Evolutionary conservation across 352 stramenopile genomes (phyloP).

Genomic region (Lagenidium sp.): DNA sequence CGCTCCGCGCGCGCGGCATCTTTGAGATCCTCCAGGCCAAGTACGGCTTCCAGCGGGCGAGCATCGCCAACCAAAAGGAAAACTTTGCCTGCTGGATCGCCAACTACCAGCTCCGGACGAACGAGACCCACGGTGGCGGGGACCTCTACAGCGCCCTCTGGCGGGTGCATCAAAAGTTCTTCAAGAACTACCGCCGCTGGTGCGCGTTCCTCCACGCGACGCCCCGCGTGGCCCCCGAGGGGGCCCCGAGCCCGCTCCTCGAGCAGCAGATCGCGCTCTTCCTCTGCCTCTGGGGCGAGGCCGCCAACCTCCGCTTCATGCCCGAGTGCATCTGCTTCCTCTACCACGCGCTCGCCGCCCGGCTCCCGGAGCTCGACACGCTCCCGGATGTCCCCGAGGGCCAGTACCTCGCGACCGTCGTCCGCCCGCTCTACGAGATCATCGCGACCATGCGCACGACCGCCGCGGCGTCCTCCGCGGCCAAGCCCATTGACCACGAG

Average conservation of each 20-base stretch:
- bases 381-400: slow-evolving; percentile 38
- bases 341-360: slow-evolving; percentile 69
- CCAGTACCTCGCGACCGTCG: slow-evolving; percentile 53
- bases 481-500: slow-evolving; percentile 60
- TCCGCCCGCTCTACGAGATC: slow-evolving; percentile 72
- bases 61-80: slow-evolving; percentile 78
- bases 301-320: slow-evolving; percentile 83
- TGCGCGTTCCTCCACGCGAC: slow-evolving; percentile 88
- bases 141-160: slow-evolving; percentile 35
- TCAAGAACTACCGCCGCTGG: slow-evolving; percentile 92
- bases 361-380: slow-evolving; percentile 48
- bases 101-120: slow-evolving; percentile 65
- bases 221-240: slow-evolving; percentile 58
- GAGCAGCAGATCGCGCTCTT: slow-evolving; percentile 77
- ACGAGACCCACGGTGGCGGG: slow-evolving; percentile 31
- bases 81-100: slow-evolving; percentile 79
- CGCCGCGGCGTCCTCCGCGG: slow-evolving; percentile 18
- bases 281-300: slow-evolving; percentile 77
- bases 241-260: slow-evolving; percentile 25
- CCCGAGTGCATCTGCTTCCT: slow-evolving; percentile 86
- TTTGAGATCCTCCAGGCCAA: slow-evolving; percentile 75
- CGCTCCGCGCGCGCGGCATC: slow-evolving; percentile 22
- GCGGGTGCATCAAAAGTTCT: slow-evolving; percentile 75
- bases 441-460: slow-evolving; percentile 66
- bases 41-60: slow-evolving; percentile 74